Conservation (phyloP, 371 early-diverging fungal genomes). For the Zopfochytrium polystomum region DNA sequence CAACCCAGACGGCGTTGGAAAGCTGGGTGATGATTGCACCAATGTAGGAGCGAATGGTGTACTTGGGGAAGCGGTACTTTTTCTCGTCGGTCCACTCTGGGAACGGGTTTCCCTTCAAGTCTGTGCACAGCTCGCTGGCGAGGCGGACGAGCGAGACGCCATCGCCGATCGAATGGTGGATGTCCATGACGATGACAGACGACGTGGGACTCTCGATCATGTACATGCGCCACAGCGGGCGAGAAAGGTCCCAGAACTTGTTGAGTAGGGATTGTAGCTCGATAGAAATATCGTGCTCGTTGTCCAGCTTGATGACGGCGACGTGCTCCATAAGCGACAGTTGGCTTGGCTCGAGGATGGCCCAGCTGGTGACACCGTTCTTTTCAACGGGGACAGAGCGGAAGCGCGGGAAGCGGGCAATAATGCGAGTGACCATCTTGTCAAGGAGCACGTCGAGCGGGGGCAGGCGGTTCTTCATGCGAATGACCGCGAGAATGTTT, state of each 20-base stretch:
- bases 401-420: slow-evolving; percentile 9
- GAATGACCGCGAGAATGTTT: slow-evolving; percentile 7
- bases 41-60: too few species aligned
- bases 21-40: too few species aligned
- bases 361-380: not conserved
- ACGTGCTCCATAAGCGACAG: not conserved
- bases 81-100: slow-evolving; percentile 12
- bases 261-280: not conserved
- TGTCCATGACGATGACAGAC: slow-evolving; percentile 16
- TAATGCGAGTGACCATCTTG: not conserved
- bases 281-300: not conserved
- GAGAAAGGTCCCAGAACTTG: slow-evolving; percentile 4
- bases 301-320: not conserved
- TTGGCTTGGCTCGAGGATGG: not conserved
- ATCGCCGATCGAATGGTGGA: slow-evolving; percentile 27
- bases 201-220: not conserved
- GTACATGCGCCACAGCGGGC: slow-evolving; percentile 5
- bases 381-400: not conserved
- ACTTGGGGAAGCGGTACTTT: too few species aligned
- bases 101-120: slow-evolving; percentile 8
- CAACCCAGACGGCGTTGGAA: slow-evolving; percentile 4
- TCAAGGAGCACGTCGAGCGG: not conserved
- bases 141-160: slow-evolving; percentile 23
- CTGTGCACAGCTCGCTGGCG: slow-evolving; percentile 12
- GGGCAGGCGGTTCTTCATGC: slow-evolving; percentile 3